A percentile compares a stretch with the other conserved stretches of the same genome.
Conservation (phyloP, 73 alveolate genomes). For the Blepharisma japonicum region DNA sequence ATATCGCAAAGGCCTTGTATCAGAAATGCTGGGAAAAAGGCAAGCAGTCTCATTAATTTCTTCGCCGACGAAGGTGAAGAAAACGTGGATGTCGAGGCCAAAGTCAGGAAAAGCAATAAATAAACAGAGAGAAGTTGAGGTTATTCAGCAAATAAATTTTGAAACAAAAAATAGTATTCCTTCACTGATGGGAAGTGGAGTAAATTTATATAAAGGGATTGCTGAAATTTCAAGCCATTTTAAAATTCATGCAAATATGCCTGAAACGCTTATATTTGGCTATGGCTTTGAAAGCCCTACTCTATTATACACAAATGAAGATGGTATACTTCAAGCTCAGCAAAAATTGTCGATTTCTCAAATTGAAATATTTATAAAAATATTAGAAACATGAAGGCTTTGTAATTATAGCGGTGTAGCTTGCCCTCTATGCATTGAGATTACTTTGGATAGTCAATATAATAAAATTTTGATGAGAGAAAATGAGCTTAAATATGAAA, state of each 20-base stretch:
- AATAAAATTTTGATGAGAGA: not conserved
- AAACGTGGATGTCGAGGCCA: too few relatives aligned
- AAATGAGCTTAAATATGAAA: slow-evolving; percentile 9
- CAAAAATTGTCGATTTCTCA: not conserved
- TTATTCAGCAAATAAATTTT: too few relatives aligned
- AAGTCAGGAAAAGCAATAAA: too few relatives aligned
- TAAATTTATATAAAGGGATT: too few relatives aligned
- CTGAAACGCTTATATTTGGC: slow-evolving; percentile 20
- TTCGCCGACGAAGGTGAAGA: too few relatives aligned
- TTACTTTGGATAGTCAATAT: not conserved
- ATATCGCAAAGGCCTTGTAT: too few relatives aligned
- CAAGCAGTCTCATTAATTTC: too few relatives aligned
- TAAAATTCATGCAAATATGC: slow-evolving; percentile 3
- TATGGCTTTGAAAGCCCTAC: slow-evolving; percentile 17
- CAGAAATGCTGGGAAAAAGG: too few relatives aligned
- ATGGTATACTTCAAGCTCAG: not conserved
- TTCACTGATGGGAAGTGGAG: too few relatives aligned
- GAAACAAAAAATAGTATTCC: too few relatives aligned
- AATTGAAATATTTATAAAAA: not conserved
- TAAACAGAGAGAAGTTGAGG: too few relatives aligned
- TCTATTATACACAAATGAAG: slow-evolving; percentile 22
- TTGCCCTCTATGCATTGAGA: not conserved
- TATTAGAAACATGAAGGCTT: not conserved
- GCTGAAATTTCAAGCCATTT: too few relatives aligned
- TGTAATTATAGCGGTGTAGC: not conserved